phyloP scores from a whole-genome alignment of 2,329 filamentous ascomycete genomes.

The Exserohilum turcica region DNA sequence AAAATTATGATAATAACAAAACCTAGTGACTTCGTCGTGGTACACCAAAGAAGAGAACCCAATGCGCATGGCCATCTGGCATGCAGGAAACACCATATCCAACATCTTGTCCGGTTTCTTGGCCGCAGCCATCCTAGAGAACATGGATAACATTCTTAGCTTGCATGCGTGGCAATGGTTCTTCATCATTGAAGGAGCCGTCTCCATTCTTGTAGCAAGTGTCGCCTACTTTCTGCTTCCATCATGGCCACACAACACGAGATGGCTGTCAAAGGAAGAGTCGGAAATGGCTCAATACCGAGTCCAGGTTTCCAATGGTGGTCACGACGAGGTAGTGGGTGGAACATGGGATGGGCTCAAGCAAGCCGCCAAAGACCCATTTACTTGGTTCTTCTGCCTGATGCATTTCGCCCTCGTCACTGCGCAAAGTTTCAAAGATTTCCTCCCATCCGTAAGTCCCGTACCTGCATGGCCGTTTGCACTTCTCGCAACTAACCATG shows the following conservation, averaged over 20 bases:
- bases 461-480: not conserved
- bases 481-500: not conserved
- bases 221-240: constrained; percentile 40
- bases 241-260: constrained; percentile 26
- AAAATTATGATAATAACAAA: not conserved
- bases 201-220: constrained; percentile 51
- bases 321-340: constrained; percentile 47
- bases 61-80: constrained; percentile 54
- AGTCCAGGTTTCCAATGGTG: constrained; percentile 36
- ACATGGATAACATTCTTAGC: constrained; percentile 50
- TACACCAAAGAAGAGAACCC: constrained; percentile 55
- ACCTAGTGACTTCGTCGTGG: constrained; percentile 49
- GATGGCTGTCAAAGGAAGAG: constrained; percentile 23
- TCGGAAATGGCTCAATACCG: constrained; percentile 37
- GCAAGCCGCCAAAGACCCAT: constrained; percentile 47
- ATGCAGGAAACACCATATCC: constrained; percentile 54
- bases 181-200: constrained; percentile 61
- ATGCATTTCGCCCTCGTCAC: constrained; percentile 49
- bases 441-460: constrained; percentile 34
- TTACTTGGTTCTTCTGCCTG: constrained; percentile 49
- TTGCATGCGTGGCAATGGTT: constrained; percentile 53
- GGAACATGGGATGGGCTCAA: constrained; percentile 49
- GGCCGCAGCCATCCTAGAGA: constrained; percentile 52
- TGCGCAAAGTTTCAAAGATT: constrained; percentile 42
- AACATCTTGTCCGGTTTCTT: constrained; percentile 55